Percentiles rank a stretch among this genome's conserved stretches.
phyloP scores from a whole-genome alignment of 1,139 yeast genomes.

The Yamadazyma friedrichii region DNA sequence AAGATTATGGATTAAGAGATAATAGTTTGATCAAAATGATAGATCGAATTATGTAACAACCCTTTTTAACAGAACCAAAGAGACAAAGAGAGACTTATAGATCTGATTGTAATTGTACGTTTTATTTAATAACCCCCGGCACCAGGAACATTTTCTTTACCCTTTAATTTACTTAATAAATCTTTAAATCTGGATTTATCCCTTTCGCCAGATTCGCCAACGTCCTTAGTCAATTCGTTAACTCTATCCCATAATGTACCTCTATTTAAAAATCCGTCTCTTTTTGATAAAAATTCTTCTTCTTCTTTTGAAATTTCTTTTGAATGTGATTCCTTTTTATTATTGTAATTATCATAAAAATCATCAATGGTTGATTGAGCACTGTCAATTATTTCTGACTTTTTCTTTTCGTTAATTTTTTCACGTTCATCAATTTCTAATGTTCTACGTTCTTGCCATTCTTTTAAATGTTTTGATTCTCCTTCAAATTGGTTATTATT shows the following conservation, averaged over 20 bases:
- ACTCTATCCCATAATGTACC: constrained; percentile 91
- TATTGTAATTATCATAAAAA: constrained; percentile 89
- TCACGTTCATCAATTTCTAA: constrained; percentile 84
- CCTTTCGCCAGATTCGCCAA: constrained; percentile 48
- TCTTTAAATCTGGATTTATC: constrained; percentile 76
- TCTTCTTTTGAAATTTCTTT: constrained; percentile 66
- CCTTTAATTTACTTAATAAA: constrained; percentile 60
- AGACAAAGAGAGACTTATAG: neutral
- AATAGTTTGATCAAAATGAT: constrained; percentile 21
- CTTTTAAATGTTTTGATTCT: constrained; percentile 59
- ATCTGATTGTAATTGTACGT: neutral
- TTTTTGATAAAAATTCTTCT: constrained; percentile 68
- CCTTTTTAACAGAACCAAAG: neutral
- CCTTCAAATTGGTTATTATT: constrained; percentile 24
- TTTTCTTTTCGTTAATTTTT: constrained; percentile 62
- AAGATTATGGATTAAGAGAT: constrained; percentile 17
- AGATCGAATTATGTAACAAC: constrained; percentile 21
- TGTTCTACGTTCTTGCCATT: constrained; percentile 85
- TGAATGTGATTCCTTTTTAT: constrained; percentile 73
- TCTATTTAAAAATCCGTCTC: constrained; percentile 76
- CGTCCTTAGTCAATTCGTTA: constrained; percentile 44
- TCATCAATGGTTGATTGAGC: constrained; percentile 92
- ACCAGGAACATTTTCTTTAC: constrained; percentile 74
- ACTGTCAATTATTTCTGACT: constrained; percentile 65
- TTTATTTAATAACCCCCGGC: constrained; percentile 31